Evolutionary conservation across 2,329 filamentous ascomycete genomes (phyloP).

Genomic region (Monilinia vaccinii-corymbosi): DNA sequence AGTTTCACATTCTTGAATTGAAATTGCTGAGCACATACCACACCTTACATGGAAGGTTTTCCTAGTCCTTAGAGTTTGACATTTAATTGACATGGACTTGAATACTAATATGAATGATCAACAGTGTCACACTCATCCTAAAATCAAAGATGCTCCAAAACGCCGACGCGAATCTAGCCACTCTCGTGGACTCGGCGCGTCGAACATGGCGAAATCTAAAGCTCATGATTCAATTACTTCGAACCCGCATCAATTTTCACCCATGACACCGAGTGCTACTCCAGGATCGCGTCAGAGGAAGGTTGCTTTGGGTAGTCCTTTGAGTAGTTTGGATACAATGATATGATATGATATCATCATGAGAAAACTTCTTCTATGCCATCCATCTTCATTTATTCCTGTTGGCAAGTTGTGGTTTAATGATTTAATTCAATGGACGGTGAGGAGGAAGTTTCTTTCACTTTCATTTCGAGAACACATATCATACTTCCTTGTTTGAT

Average conservation of each 20-base stretch:
- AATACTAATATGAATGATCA: constrained; percentile 8
- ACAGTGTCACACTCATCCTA: constrained; percentile 60
- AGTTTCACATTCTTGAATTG: constrained; percentile 20
- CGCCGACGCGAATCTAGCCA: constrained; percentile 54
- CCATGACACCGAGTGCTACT: constrained; percentile 34
- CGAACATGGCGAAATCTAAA: constrained; percentile 37
- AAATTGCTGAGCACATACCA: neutral
- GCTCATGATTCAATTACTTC: constrained; percentile 3
- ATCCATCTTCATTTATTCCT: neutral
- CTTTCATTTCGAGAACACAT: neutral
- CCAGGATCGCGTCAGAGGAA: constrained; percentile 26
- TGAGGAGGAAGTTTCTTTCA: neutral
- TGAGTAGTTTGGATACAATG: constrained; percentile 39
- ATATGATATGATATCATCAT: constrained; percentile 33
- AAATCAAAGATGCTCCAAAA: constrained; percentile 63
- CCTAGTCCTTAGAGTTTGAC: neutral
- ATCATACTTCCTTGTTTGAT: neutral
- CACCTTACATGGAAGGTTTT: neutral
- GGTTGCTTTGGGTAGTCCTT: constrained; percentile 26
- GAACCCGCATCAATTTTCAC: constrained; percentile 31
- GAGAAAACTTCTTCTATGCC: constrained; percentile 9
- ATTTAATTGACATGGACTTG: neutral
- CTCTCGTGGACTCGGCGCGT: constrained; percentile 26
- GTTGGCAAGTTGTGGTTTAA: neutral
- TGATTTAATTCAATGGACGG: neutral